These are phyloP conservation scores for Fraxinus excelsior DNA, from an alignment of 257 asterid species.

Conservation along the genomic window DNA sequence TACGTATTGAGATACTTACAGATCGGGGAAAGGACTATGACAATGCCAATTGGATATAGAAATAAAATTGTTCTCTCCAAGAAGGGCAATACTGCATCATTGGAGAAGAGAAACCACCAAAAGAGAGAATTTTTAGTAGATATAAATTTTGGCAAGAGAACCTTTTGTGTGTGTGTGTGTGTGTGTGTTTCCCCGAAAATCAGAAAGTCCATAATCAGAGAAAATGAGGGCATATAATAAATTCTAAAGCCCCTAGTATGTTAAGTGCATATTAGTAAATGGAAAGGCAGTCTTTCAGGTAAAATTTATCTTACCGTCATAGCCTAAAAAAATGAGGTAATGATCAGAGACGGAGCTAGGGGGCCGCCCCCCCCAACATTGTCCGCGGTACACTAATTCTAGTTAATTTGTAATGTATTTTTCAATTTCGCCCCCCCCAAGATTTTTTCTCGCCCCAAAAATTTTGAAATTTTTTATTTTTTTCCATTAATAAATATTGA, in stretches of 20 bases:
- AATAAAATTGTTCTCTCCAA: slow-evolving; percentile 93
- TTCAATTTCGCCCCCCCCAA: too few relatives aligned
- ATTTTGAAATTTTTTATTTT: too few relatives aligned
- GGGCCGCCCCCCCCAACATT: too few relatives aligned
- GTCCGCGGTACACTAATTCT: too few relatives aligned
- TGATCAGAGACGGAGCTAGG: too few relatives aligned
- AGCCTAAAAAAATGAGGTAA: slow-evolving; percentile 93
- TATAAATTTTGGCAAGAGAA: not conserved
- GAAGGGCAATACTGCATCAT: slow-evolving; percentile 86
- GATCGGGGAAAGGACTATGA: slow-evolving; percentile 76
- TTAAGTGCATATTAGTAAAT: not conserved
- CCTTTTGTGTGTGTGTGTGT: fast-evolving
- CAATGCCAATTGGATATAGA: slow-evolving; percentile 88
- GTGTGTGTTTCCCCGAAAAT: not conserved
- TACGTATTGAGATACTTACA: slow-evolving; percentile 32
- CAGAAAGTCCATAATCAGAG: not conserved
- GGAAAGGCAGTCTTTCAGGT: slow-evolving; percentile 5
- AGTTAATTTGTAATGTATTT: too few relatives aligned
- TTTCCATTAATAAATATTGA: too few relatives aligned
- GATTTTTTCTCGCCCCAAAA: too few relatives aligned
- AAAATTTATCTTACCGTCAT: slow-evolving; percentile 69
- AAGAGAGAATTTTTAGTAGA: not conserved
- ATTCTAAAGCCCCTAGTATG: not conserved
- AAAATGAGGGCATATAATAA: slow-evolving; percentile 5
- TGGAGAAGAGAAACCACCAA: slow-evolving; percentile 9